Evolutionary conservation across 768 basidiomycete genomes (phyloP).

Genomic region (Cyathus striatus): DNA sequence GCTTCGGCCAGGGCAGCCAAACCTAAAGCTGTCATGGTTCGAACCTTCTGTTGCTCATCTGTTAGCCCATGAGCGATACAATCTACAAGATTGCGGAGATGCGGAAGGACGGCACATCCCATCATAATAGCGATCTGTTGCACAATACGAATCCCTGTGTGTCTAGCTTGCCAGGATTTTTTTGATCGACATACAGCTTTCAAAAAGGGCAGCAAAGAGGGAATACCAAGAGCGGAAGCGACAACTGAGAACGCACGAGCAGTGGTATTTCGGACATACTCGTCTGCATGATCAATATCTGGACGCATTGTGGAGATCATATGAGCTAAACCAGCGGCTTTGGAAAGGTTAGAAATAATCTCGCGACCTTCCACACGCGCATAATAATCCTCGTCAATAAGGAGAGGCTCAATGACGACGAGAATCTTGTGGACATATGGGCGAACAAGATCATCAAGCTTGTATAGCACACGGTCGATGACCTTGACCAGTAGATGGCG

Average conservation of each 20-base stretch:
- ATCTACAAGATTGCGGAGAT: conserved; percentile 93
- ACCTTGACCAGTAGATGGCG: conserved; percentile 98
- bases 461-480: conserved; percentile 97
- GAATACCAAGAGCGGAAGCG: conserved; percentile 96
- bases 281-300: conserved; percentile 98
- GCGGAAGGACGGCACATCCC: conserved; percentile 97
- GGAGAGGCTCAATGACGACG: conserved; percentile 97
- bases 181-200: conserved; percentile 98
- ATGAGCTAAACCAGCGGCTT: conserved; percentile 97
- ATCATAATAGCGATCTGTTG: conserved; percentile 99
- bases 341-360: conserved; percentile 97
- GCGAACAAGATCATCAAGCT: conserved; percentile 96
- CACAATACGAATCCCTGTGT: conserved; percentile 98
- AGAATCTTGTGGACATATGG: conserved; percentile 99
- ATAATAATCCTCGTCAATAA: conserved; percentile 98
- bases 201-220: conserved; percentile 94
- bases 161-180: conserved; percentile 99
- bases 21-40: conserved; percentile 92
- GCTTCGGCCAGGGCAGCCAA: conserved; percentile 95
- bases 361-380: conserved; percentile 97
- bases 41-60: conserved; percentile 94
- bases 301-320: conserved; percentile 99
- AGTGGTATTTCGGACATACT: conserved; percentile 98
- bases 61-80: conserved; percentile 91
- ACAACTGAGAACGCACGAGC: conserved; percentile 99